Conservation (phyloP, 2,329 filamentous ascomycete species). For the Fusarium multiceps region DNA sequence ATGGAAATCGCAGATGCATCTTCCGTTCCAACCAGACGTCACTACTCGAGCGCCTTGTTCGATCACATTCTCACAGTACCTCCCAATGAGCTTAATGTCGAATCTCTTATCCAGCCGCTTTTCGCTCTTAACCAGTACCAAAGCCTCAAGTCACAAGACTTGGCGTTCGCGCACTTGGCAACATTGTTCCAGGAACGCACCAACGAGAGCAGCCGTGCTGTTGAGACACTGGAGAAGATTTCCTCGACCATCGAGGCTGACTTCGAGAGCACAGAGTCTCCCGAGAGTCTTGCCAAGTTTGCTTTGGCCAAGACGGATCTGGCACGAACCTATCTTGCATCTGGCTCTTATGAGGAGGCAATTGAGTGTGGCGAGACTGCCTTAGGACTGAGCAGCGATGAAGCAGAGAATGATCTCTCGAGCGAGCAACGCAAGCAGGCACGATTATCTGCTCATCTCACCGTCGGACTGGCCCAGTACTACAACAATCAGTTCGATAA, state of each 20-base stretch:
- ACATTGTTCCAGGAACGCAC: slow-evolving; percentile 86
- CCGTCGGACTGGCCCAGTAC: slow-evolving; percentile 85
- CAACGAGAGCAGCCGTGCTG: slow-evolving; percentile 72
- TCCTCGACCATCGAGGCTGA: slow-evolving; percentile 79
- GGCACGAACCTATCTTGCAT: slow-evolving; percentile 82
- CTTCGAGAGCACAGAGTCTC: slow-evolving; percentile 86
- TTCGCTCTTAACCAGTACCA: slow-evolving; percentile 88
- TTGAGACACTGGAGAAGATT: slow-evolving; percentile 71
- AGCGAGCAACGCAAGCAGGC: slow-evolving; percentile 74
- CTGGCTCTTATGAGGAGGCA: slow-evolving; percentile 72
- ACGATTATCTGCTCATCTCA: slow-evolving; percentile 85
- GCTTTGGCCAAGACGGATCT: slow-evolving; percentile 88
- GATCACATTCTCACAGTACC: slow-evolving; percentile 77
- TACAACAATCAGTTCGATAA: slow-evolving; percentile 72
- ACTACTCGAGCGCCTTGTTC: slow-evolving; percentile 85
- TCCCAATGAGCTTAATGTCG: slow-evolving; percentile 59
- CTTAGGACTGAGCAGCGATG: slow-evolving; percentile 80
- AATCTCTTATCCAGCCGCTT: slow-evolving; percentile 82
- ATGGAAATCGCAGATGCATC: slow-evolving; percentile 90
- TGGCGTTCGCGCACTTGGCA: slow-evolving; percentile 80
- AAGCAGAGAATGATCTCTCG: slow-evolving; percentile 73
- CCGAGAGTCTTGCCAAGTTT: slow-evolving; percentile 77
- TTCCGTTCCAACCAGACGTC: slow-evolving; percentile 76
- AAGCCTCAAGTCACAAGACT: slow-evolving; percentile 74
- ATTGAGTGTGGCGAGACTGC: slow-evolving; percentile 84